These are phyloP conservation scores for Crithidia bombi DNA, from an alignment of 208 protist species.

Conservation along the genomic window DNA sequence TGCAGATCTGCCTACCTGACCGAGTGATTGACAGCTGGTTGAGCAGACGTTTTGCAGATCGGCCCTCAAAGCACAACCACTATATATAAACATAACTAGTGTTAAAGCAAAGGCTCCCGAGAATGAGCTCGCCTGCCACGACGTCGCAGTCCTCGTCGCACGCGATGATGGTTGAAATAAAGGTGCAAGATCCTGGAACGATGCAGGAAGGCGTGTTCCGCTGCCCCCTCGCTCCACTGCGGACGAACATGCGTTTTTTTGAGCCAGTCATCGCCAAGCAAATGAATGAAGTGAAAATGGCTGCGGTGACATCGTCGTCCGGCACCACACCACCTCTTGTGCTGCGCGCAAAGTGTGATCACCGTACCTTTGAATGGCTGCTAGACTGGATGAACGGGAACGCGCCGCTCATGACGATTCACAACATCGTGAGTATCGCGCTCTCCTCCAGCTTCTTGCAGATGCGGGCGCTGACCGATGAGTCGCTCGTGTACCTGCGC, in stretches of 20 bases:
- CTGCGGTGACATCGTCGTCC: background rate
- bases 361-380: constrained; percentile 77
- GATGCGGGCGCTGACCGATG: constrained; percentile 66
- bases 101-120: no score
- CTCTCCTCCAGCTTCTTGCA: constrained; percentile 75
- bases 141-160: constrained; percentile 1
- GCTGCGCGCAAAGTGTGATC: constrained; percentile 72
- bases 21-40: no score
- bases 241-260: constrained; percentile 72
- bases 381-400: constrained; percentile 56
- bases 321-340: constrained; percentile 32
- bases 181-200: constrained; percentile 58
- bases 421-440: constrained; percentile 68
- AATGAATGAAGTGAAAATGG: constrained; percentile 29
- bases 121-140: constrained; percentile 2
- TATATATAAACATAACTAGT: background rate
- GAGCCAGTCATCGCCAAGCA: constrained; percentile 53
- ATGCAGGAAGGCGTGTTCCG: constrained; percentile 46
- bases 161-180: constrained; percentile 49
- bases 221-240: constrained; percentile 52
- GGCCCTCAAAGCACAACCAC: no score
- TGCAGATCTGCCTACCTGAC: no score
- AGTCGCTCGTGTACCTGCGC: constrained; percentile 58
- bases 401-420: constrained; percentile 38
- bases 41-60: no score